phyloP scores from a whole-genome alignment of 1,284 basidiomycete species.

The Pseudozyma hubeiensis region DNA sequence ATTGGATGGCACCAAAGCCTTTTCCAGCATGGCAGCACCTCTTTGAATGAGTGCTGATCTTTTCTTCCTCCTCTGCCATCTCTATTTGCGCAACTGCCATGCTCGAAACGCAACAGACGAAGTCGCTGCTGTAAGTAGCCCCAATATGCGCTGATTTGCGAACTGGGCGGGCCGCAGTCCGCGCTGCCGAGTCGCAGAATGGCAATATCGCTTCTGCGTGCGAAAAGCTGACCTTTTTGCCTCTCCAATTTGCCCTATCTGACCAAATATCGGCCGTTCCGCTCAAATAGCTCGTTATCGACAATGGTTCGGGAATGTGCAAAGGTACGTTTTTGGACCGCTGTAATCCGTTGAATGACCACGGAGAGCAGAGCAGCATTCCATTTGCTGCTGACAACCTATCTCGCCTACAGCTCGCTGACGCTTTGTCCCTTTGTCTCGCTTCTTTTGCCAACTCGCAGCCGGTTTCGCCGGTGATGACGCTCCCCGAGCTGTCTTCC shows the following conservation, averaged over 20 bases:
- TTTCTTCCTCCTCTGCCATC: neutral
- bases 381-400: neutral
- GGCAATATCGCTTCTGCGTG: neutral
- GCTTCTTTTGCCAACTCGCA: conserved; percentile 3
- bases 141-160: neutral
- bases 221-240: conserved; percentile 13
- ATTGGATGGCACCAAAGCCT: neutral
- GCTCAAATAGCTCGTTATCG: conserved; percentile 65
- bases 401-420: conserved; percentile 4
- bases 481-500: conserved; percentile 81
- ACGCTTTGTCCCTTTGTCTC: neutral
- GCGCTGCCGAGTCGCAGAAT: neutral
- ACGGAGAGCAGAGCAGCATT: neutral
- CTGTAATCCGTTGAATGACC: neutral
- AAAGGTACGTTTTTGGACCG: conserved; percentile 52
- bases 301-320: conserved; percentile 70
- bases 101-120: conserved; percentile 53
- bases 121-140: conserved; percentile 66
- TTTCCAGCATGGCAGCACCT: too few species aligned
- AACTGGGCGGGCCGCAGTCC: neutral
- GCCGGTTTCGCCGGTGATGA: conserved; percentile 79
- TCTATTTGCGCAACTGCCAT: neutral
- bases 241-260: conserved; percentile 1
- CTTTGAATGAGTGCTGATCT: conserved; percentile 10
- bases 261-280: neutral